These are phyloP conservation scores for Suhomyces terraborum DNA, from an alignment of 1,139 yeast genomes.

Conservation along the genomic window DNA sequence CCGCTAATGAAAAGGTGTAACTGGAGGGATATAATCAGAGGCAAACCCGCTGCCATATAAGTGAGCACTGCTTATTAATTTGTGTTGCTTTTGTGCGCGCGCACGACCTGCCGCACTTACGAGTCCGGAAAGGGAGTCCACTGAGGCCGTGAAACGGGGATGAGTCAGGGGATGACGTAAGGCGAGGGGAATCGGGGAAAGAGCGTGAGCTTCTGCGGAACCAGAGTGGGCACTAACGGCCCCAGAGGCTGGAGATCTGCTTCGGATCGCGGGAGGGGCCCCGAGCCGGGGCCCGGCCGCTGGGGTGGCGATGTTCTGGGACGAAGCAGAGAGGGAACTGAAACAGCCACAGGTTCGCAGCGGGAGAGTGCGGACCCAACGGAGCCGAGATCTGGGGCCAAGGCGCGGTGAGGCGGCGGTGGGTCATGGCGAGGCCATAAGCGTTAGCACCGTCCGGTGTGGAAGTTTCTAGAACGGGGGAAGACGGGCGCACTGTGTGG, in stretches of 20 bases:
- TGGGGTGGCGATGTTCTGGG: too few species aligned
- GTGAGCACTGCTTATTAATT: conserved; percentile 16
- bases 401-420: not conserved
- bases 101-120: conserved; percentile 5
- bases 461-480: conserved; percentile 13
- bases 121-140: not conserved
- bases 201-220: not conserved
- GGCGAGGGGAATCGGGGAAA: not conserved
- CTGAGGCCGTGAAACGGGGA: conserved; percentile 8
- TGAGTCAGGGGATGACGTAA: conserved; percentile 4
- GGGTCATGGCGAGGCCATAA: conserved; percentile 1
- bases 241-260: too few species aligned
- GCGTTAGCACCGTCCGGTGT: conserved; percentile 6
- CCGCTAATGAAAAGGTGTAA: conserved; percentile 4
- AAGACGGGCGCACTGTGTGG: too few species aligned
- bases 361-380: too few species aligned
- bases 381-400: not conserved
- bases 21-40: conserved; percentile 10
- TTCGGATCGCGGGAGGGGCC: too few species aligned
- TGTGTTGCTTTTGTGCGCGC: conserved; percentile 15
- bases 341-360: too few species aligned
- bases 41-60: conserved; percentile 16
- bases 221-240: too few species aligned
- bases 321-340: too few species aligned
- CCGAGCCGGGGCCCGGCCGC: too few species aligned